Evolutionary conservation across 331 rosid genomes (phyloP).

Genomic region (Quercus phellos): DNA sequence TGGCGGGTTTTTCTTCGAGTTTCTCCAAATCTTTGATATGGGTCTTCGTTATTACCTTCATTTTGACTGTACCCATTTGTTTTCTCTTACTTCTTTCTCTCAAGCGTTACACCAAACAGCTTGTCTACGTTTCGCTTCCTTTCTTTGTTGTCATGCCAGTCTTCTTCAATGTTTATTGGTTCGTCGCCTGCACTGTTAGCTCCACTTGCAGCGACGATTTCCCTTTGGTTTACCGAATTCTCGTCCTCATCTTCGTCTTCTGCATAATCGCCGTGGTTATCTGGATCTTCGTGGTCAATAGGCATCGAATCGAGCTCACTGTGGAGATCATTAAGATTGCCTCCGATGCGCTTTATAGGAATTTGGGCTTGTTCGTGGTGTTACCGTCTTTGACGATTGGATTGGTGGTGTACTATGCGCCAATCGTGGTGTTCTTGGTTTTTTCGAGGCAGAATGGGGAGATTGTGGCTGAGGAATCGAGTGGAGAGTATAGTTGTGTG

Average conservation of each 20-base stretch:
- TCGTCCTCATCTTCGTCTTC: constrained; percentile 53
- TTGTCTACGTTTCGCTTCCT: constrained; percentile 66
- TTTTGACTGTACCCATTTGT: constrained; percentile 60
- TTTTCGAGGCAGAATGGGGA: constrained; percentile 72
- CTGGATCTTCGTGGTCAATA: constrained; percentile 72
- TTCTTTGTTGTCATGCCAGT: constrained; percentile 63
- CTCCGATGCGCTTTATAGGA: constrained; percentile 59
- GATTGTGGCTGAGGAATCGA: constrained; percentile 29
- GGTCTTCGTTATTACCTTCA: constrained; percentile 61
- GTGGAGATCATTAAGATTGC: constrained; percentile 72
- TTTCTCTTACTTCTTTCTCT: constrained; percentile 47
- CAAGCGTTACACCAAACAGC: constrained; percentile 71
- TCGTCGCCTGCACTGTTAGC: constrained; percentile 72
- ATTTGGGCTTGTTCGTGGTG: constrained; percentile 57
- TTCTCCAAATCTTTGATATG: constrained; percentile 43
- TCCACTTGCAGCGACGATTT: constrained; percentile 49
- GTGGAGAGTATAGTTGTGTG: constrained; percentile 49
- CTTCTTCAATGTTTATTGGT: constrained; percentile 76
- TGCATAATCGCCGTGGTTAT: constrained; percentile 55
- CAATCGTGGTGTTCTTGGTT: constrained; percentile 73
- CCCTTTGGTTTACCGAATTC: constrained; percentile 59
- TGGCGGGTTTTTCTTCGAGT: constrained; percentile 25
- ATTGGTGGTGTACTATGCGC: constrained; percentile 55
- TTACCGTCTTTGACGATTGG: constrained; percentile 59
- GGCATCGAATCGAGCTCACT: constrained; percentile 85